These are phyloP conservation scores for Durotheca rogersii DNA, from an alignment of 495 filamentous ascomycete genomes.

Conservation along the genomic window DNA sequence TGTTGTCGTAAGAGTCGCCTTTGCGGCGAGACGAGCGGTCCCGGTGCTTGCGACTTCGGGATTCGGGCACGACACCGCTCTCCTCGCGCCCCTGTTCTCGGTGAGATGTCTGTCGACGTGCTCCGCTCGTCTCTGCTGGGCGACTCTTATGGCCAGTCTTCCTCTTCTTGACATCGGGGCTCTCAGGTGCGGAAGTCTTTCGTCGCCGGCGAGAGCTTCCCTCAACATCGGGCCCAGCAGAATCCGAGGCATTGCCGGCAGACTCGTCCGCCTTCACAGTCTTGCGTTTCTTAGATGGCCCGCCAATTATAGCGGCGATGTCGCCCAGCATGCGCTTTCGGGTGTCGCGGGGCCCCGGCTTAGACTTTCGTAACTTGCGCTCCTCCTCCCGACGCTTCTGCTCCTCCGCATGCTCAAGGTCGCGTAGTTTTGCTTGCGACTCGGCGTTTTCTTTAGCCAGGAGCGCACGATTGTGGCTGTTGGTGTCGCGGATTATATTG, in stretches of 20 bases:
- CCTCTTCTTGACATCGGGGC: not conserved
- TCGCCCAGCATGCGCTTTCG: slow-evolving; percentile 53
- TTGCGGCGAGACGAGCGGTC: slow-evolving; percentile 35
- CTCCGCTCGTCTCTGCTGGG: slow-evolving; percentile 2
- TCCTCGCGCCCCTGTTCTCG: slow-evolving; percentile 15
- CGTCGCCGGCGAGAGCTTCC: slow-evolving; percentile 3
- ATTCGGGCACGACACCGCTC: slow-evolving; percentile 19
- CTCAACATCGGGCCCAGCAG: slow-evolving; percentile 10
- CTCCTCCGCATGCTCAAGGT: slow-evolving; percentile 45
- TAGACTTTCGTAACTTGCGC: slow-evolving; percentile 40
- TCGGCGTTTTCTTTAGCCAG: slow-evolving; percentile 74
- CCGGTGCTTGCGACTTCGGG: slow-evolving; percentile 29
- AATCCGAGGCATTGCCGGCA: slow-evolving; percentile 1
- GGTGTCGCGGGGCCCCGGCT: slow-evolving; percentile 44
- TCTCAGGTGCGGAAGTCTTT: not conserved
- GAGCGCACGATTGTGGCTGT: slow-evolving; percentile 85
- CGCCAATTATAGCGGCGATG: slow-evolving; percentile 53
- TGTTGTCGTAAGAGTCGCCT: slow-evolving; percentile 13
- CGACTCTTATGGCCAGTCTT: slow-evolving; percentile 7
- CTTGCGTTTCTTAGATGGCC: slow-evolving; percentile 40
- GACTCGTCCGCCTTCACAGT: slow-evolving; percentile 25
- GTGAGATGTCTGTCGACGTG: slow-evolving; percentile 3
- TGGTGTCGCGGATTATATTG: slow-evolving; percentile 84
- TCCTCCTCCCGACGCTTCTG: slow-evolving; percentile 43
- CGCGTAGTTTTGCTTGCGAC: slow-evolving; percentile 49